phyloP scores from a whole-genome alignment of 2,329 filamentous ascomycete genomes.

The Botrytis squamosa region DNA sequence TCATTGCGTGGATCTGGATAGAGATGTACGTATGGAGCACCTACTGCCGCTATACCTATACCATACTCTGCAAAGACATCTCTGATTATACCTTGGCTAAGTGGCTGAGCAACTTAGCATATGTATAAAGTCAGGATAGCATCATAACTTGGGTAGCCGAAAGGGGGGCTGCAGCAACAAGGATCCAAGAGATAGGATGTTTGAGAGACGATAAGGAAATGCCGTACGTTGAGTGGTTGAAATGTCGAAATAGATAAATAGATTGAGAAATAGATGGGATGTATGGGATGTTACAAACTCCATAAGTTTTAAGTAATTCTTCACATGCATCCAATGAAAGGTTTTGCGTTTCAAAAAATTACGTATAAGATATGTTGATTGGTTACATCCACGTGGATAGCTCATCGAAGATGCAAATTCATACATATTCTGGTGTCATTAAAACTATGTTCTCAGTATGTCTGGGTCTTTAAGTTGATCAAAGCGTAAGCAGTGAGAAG shows the following conservation, averaged over 20 bases:
- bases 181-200: conserved; percentile 2
- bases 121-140: neutral
- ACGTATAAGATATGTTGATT: conserved; percentile 22
- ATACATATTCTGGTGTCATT: conserved; percentile 21
- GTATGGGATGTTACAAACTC: conserved; percentile 6
- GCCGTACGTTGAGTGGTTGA: conserved; percentile 10
- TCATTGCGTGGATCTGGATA: neutral
- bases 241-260: conserved; percentile 2
- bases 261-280: conserved; percentile 5
- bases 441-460: neutral
- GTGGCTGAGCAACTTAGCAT: conserved; percentile 13
- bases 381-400: conserved; percentile 1
- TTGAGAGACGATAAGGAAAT: conserved; percentile 16
- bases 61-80: neutral
- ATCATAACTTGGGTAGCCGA: conserved; percentile 1
- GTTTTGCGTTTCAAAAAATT: conserved; percentile 14
- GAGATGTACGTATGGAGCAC: neutral
- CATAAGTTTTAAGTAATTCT: conserved; percentile 15
- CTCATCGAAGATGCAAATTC: neutral
- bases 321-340: conserved; percentile 3
- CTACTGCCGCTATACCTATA: neutral
- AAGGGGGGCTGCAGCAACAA: neutral
- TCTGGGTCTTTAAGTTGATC: neutral
- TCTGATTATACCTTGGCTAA: neutral
- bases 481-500: conserved; percentile 1